phyloP scores from a whole-genome alignment of 2,329 filamentous ascomycete species.

The Cercospora sp. region DNA sequence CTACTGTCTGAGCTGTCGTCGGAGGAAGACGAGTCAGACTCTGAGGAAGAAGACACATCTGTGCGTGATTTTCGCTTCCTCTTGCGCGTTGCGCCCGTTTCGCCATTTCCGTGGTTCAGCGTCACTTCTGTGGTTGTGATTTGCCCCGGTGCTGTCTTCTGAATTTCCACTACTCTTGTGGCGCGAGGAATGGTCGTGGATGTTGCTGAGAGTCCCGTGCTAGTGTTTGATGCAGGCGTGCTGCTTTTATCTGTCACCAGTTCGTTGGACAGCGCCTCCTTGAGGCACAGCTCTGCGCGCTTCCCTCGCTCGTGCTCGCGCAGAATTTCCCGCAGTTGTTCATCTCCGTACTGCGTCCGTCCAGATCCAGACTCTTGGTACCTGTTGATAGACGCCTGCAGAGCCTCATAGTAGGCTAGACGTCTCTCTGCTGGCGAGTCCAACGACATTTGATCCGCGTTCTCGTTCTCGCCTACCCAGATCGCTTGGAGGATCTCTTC shows the following conservation, averaged over 20 bases:
- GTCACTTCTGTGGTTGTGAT: not conserved
- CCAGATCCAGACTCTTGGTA: conserved; percentile 20
- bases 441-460: conserved; percentile 21
- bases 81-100: conserved; percentile 6
- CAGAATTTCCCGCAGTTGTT: conserved; percentile 19
- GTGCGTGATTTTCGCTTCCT: conserved; percentile 19
- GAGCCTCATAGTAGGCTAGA: conserved; percentile 20
- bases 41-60: conserved; percentile 14
- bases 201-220: not conserved
- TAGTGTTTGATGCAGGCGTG: conserved; percentile 1
- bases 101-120: not conserved
- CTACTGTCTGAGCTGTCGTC: conserved; percentile 8
- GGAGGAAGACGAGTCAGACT: conserved; percentile 6
- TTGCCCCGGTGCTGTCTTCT: not conserved
- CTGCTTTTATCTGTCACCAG: not conserved
- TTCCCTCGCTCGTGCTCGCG: conserved; percentile 16
- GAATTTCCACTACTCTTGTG: conserved; percentile 12
- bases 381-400: conserved; percentile 12
- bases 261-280: conserved; percentile 15
- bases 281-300: conserved; percentile 15
- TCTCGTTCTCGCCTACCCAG: conserved; percentile 19
- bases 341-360: conserved; percentile 19
- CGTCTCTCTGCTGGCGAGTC: conserved; percentile 14
- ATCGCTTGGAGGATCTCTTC: conserved; percentile 22
- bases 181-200: conserved; percentile 11